A percentile compares a stretch with the other conserved stretches of the same genome.
Conservation (phyloP, 768 basidiomycete genomes). For the Lactarius indigo region DNA sequence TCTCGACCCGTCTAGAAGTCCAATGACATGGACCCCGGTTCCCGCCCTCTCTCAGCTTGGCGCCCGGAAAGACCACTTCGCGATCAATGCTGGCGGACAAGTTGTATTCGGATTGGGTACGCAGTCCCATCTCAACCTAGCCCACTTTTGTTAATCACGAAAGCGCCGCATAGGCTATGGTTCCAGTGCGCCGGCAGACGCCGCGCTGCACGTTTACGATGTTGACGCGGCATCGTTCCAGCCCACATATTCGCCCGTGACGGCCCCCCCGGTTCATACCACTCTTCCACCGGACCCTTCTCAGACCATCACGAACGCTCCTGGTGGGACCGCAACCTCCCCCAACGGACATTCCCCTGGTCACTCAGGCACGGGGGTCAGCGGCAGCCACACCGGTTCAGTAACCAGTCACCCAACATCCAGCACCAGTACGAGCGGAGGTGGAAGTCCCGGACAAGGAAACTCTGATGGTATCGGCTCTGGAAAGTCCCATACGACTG, state of each 20-base stretch:
- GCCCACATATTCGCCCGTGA: slow-evolving; percentile 39
- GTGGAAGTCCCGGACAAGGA: slow-evolving; percentile 19
- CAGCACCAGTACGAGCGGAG: slow-evolving; percentile 20
- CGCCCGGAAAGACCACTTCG: slow-evolving; percentile 69
- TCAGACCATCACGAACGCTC: slow-evolving; percentile 21
- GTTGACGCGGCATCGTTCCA: slow-evolving; percentile 35
- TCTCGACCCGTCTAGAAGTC: slow-evolving; percentile 51
- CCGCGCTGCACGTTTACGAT: slow-evolving; percentile 54
- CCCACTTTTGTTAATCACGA: neutral
- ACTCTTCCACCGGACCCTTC: slow-evolving; percentile 29
- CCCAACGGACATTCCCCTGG: neutral
- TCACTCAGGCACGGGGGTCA: slow-evolving; percentile 11
- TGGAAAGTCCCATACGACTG: slow-evolving; percentile 30
- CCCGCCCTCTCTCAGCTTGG: slow-evolving; percentile 55
- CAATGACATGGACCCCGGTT: slow-evolving; percentile 58
- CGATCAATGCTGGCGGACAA: slow-evolving; percentile 52
- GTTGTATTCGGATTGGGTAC: slow-evolving; percentile 79
- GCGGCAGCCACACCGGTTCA: slow-evolving; percentile 14
- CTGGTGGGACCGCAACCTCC: slow-evolving; percentile 13
- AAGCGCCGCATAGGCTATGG: slow-evolving; percentile 41
- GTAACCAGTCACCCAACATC: neutral
- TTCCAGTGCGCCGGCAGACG: slow-evolving; percentile 48
- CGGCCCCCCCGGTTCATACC: slow-evolving; percentile 29
- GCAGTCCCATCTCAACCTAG: slow-evolving; percentile 29
- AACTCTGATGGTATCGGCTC: neutral